Percentiles rank a stretch among this genome's conserved stretches.
Evolutionary conservation across 78 protist genomes (phyloP).

Genomic region (Dictyostelium discoideum): DNA sequence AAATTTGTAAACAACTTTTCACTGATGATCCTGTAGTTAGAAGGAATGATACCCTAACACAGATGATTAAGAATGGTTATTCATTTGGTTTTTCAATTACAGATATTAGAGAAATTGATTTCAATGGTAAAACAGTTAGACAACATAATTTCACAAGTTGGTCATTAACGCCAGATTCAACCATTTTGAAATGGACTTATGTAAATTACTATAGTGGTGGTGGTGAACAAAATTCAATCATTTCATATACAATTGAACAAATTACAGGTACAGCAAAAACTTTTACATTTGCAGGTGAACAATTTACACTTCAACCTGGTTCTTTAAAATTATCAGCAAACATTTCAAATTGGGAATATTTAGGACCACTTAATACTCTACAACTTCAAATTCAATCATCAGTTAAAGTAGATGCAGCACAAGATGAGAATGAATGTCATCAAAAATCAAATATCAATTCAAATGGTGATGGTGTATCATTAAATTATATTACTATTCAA

Average conservation of each 20-base stretch:
- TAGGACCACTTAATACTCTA: constrained; percentile 24
- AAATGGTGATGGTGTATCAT: not conserved
- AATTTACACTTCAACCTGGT: not conserved
- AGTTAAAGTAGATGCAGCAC: not conserved
- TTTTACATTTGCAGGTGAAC: constrained; percentile 33
- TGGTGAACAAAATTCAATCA: not conserved
- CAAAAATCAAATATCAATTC: not conserved
- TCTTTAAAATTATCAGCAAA: constrained; percentile 13
- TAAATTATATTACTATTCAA: constrained; percentile 28
- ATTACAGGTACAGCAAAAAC: not conserved
- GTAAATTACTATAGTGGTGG: not conserved
- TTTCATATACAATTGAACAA: constrained; percentile 21
- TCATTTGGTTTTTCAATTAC: constrained; percentile 23
- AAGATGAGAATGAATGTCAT: not conserved
- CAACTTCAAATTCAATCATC: not conserved
- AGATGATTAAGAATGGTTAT: not conserved
- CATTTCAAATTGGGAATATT: constrained; percentile 41
- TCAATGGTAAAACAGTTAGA: not conserved
- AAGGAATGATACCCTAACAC: not conserved
- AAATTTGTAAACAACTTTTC: not conserved
- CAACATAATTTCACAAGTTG: not conserved
- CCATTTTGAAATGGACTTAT: not conserved
- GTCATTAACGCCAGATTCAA: not conserved
- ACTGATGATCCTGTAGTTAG: not conserved
- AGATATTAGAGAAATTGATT: not conserved